Conservation (phyloP, 2,329 filamentous ascomycete species). For the Penicillium sp. region DNA sequence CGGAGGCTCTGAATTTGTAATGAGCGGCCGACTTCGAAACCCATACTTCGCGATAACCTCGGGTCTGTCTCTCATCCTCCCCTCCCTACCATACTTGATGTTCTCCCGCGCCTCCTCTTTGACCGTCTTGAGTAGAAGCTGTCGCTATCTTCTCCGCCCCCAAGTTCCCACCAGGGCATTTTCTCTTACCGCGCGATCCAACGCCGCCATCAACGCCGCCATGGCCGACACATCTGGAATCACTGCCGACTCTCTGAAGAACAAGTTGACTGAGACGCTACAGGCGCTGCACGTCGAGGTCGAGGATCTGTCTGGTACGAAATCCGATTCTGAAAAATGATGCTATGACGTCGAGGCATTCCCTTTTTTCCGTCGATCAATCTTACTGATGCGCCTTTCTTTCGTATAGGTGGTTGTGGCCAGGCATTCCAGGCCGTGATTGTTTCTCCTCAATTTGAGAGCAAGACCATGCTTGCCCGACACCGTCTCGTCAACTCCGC, state of each 20-base stretch:
- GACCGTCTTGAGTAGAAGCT: constrained; percentile 40
- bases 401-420: constrained; percentile 63
- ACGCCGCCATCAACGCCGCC: constrained; percentile 37
- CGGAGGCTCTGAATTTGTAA: constrained; percentile 24
- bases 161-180: constrained; percentile 27
- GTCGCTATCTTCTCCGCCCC: constrained; percentile 40
- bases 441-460: constrained; percentile 69
- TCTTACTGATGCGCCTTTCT: constrained; percentile 1
- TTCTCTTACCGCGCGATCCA: constrained; percentile 37
- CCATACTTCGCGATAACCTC: constrained; percentile 15
- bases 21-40: constrained; percentile 4
- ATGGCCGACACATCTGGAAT: constrained; percentile 60
- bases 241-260: constrained; percentile 70
- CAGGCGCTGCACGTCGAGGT: constrained; percentile 80
- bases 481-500: constrained; percentile 83
- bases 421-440: constrained; percentile 72
- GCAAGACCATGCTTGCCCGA: constrained; percentile 76
- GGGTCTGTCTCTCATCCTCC: constrained; percentile 3
- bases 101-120: constrained; percentile 39
- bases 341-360: constrained; percentile 1
- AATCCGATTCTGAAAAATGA: not conserved
- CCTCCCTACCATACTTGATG: constrained; percentile 32
- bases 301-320: constrained; percentile 84
- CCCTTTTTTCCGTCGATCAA: constrained; percentile 5
- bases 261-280: constrained; percentile 69